These are phyloP conservation scores for Pythium chondricola DNA, from an alignment of 352 stramenopile genomes.

Conservation along the genomic window DNA sequence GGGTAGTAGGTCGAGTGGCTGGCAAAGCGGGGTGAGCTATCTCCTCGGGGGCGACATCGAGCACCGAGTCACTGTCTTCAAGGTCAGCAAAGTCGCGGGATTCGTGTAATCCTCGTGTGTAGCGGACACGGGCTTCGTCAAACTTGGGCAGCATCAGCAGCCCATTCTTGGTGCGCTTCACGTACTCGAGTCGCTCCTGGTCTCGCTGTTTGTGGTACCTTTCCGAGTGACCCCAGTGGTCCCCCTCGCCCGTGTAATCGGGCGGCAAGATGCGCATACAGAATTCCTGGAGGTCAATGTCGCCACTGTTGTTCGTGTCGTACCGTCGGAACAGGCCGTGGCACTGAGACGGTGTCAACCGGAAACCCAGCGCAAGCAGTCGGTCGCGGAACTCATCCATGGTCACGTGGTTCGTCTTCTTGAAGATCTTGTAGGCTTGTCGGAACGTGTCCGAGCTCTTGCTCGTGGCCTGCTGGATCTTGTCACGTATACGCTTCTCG, in stretches of 20 bases:
- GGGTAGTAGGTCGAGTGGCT: conserved; percentile 4
- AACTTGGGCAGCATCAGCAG: conserved; percentile 58
- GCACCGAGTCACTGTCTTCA: conserved; percentile 5
- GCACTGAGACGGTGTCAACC: conserved; percentile 55
- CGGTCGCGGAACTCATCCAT: conserved; percentile 70
- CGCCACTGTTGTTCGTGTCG: conserved; percentile 66
- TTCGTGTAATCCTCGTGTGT: conserved; percentile 41
- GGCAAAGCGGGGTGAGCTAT: neutral
- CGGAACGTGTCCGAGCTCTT: conserved; percentile 77
- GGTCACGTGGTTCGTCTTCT: conserved; percentile 66
- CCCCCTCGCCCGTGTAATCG: conserved; percentile 73
- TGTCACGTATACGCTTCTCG: conserved; percentile 72
- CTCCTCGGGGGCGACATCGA: neutral
- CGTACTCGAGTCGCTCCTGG: conserved; percentile 46
- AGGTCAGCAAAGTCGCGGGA: conserved; percentile 37
- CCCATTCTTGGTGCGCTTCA: conserved; percentile 59
- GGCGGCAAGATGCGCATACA: conserved; percentile 68
- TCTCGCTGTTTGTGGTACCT: conserved; percentile 45
- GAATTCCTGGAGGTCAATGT: conserved; percentile 82
- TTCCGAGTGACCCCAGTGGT: conserved; percentile 67
- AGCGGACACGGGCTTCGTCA: conserved; percentile 37
- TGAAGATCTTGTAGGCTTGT: conserved; percentile 78
- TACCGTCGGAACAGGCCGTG: conserved; percentile 64
- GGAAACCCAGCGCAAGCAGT: conserved; percentile 63
- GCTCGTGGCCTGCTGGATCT: conserved; percentile 71